Percentiles rank a stretch among this genome's conserved stretches.
Conservation (phyloP, 805 yeast species). For the Hanseniaspora opuntiae region DNA sequence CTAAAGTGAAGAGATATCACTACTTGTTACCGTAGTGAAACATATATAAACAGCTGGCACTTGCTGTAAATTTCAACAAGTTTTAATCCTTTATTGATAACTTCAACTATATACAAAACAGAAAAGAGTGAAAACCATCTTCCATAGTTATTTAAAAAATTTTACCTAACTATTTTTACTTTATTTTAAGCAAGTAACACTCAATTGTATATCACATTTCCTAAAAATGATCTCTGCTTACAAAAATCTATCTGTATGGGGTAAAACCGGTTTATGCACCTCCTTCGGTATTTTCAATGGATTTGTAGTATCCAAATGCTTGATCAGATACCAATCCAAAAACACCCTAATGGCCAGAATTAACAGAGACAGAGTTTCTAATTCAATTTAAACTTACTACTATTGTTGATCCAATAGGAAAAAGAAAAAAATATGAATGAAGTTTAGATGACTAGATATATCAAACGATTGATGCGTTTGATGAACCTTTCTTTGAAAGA, state of each 20-base stretch:
- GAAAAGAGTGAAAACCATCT: not conserved
- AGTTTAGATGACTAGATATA: no score
- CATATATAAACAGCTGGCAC: no score
- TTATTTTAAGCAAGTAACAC: no score
- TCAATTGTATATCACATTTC: not conserved
- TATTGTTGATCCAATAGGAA: not conserved
- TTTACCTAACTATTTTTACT: not conserved
- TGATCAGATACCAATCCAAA: slow-evolving; percentile 11
- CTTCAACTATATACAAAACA: no score
- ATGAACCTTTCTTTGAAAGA: not conserved
- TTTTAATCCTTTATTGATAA: no score
- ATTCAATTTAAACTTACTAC: not conserved
- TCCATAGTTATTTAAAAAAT: not conserved
- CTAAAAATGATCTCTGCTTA: slow-evolving; percentile 3
- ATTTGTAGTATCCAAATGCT: slow-evolving; percentile 4
- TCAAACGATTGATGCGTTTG: not conserved
- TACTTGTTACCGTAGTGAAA: no score
- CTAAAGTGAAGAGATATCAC: no score
- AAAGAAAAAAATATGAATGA: slow-evolving; percentile 3
- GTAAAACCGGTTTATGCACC: slow-evolving; percentile 8
- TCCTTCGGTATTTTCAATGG: slow-evolving; percentile 11
- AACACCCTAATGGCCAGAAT: slow-evolving; percentile 2
- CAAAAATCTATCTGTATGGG: slow-evolving; percentile 9
- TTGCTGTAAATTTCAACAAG: no score
- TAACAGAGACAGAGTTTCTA: not conserved